A percentile compares a stretch with the other conserved stretches of the same genome.
These are phyloP conservation scores for Setaria italica DNA, from an alignment of 202 grass and related monocot species.

Conservation along the genomic window DNA sequence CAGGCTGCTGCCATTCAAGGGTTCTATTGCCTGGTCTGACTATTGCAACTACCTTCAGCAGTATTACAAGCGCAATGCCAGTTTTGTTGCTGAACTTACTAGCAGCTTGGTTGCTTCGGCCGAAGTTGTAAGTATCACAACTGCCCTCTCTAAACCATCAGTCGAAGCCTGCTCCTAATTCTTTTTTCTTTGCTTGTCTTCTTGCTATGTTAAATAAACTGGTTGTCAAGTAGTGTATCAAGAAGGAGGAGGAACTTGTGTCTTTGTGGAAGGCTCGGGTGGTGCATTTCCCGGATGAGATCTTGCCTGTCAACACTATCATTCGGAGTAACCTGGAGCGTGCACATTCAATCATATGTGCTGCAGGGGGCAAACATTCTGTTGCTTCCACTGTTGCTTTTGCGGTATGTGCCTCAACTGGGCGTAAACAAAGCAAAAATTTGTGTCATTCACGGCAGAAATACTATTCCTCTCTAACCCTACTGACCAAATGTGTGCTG, in stretches of 20 bases:
- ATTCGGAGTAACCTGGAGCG: background rate
- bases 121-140: background rate
- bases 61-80: constrained; percentile 2
- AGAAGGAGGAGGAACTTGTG: background rate
- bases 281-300: rapidly evolving
- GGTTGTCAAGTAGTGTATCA: constrained; percentile 12
- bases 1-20: constrained; percentile 9
- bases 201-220: background rate
- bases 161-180: background rate
- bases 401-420: constrained; percentile 10
- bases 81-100: background rate
- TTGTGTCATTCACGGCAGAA: background rate
- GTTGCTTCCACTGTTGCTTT: background rate
- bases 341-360: background rate
- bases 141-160: background rate
- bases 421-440: background rate
- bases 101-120: background rate
- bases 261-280: background rate
- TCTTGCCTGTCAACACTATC: background rate
- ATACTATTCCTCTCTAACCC: background rate
- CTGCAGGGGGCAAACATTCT: background rate
- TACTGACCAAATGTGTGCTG: background rate
- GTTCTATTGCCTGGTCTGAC: background rate
- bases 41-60: background rate
- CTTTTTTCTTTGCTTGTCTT: background rate